Percentiles rank a stretch among this genome's conserved stretches.
Evolutionary conservation across 164 flowering plant species (phyloP).

Genomic region (Pachysandra terminalis): DNA sequence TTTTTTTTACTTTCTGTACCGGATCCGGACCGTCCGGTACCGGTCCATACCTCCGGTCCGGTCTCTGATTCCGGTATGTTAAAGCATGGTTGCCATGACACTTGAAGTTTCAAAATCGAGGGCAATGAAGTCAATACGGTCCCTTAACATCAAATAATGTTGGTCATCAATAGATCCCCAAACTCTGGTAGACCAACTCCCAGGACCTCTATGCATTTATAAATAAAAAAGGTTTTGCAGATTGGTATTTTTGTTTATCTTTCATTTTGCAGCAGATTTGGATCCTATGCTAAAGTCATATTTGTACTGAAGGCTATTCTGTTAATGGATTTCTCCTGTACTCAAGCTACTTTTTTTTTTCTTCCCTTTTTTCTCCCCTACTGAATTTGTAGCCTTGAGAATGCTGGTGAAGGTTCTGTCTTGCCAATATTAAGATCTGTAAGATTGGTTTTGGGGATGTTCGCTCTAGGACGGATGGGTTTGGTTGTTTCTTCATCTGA

Average conservation of each 20-base stretch:
- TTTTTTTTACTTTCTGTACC: too few species aligned
- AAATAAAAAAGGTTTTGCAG: background rate
- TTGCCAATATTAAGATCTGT: slow-evolving; percentile 85
- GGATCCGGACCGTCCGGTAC: too few species aligned
- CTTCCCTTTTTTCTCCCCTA: background rate
- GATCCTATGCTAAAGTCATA: background rate
- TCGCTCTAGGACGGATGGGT: slow-evolving; percentile 36
- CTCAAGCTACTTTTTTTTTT: too few species aligned
- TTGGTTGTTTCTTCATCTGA: slow-evolving; percentile 33
- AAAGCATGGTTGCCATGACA: too few species aligned
- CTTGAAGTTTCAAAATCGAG: too few species aligned
- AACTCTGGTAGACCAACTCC: too few species aligned
- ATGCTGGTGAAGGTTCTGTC: slow-evolving; percentile 84
- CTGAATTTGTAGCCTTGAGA: slow-evolving; percentile 71
- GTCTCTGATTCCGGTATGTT: too few species aligned
- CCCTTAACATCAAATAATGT: too few species aligned
- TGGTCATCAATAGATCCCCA: too few species aligned
- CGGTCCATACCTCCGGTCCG: too few species aligned
- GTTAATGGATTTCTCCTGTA: background rate
- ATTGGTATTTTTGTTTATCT: background rate
- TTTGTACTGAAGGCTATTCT: background rate
- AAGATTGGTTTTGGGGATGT: slow-evolving; percentile 50
- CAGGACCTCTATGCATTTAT: too few species aligned
- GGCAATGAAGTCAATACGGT: too few species aligned
- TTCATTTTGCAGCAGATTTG: background rate